Percentiles rank a stretch among this genome's conserved stretches.
Conservation (phyloP, 2,329 filamentous ascomycete genomes). For the Beauveria medogensis region DNA sequence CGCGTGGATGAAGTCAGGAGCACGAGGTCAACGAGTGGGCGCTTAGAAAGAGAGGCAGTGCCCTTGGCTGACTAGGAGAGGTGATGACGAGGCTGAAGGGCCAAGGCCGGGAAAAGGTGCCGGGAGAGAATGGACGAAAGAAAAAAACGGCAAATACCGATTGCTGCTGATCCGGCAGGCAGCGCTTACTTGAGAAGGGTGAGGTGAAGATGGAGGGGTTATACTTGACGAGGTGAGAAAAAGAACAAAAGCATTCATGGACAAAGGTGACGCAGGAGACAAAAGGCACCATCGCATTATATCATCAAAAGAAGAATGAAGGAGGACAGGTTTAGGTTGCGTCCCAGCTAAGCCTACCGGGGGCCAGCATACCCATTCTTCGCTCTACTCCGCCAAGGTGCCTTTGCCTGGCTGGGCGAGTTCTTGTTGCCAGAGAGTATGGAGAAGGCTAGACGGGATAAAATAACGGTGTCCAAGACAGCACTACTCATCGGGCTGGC, state of each 20-base stretch:
- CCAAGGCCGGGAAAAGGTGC: background rate
- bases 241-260: conserved; percentile 13
- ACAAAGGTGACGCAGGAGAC: conserved; percentile 11
- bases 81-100: background rate
- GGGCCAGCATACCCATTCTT: conserved; percentile 12
- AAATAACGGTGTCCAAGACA: conserved; percentile 11
- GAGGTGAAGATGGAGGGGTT: conserved; percentile 2
- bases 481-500: background rate
- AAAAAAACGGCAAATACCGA: background rate
- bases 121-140: background rate
- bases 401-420: conserved; percentile 11
- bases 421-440: conserved; percentile 6
- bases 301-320: conserved; percentile 10
- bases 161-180: conserved; percentile 9
- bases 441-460: conserved; percentile 7
- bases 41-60: conserved; percentile 1
- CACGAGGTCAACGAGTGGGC: conserved; percentile 4
- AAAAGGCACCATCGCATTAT: conserved; percentile 12
- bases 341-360: conserved; percentile 8
- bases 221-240: conserved; percentile 1
- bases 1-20: background rate
- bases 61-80: background rate
- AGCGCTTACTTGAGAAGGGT: conserved; percentile 3
- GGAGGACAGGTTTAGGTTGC: conserved; percentile 8
- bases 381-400: conserved; percentile 8